These are phyloP conservation scores for Geotrichum klebahnii DNA, from an alignment of 1,139 yeast genomes.

Conservation along the genomic window DNA sequence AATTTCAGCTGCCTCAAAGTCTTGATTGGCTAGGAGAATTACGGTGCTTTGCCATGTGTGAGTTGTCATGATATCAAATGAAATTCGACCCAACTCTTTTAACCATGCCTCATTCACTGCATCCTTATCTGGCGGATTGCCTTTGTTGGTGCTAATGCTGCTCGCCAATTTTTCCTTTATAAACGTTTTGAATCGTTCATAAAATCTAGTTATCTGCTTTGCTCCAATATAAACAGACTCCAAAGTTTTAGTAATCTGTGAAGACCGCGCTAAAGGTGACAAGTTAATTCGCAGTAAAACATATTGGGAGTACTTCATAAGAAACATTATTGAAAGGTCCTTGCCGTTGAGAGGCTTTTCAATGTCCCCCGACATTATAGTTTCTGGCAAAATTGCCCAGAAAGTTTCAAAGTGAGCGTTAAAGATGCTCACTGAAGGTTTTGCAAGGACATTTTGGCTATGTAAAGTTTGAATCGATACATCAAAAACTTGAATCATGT, in stretches of 20 bases:
- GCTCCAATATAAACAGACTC: constrained; percentile 19
- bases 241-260: constrained; percentile 9
- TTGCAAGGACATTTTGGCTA: constrained; percentile 15
- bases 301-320: constrained; percentile 20
- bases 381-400: constrained; percentile 20
- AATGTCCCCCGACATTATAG: constrained; percentile 11
- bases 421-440: constrained; percentile 22
- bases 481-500: constrained; percentile 20
- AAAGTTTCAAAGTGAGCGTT: constrained; percentile 24
- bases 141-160: neutral
- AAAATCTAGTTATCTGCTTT: constrained; percentile 10
- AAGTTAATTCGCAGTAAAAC: constrained; percentile 17
- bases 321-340: constrained; percentile 13
- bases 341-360: constrained; percentile 10
- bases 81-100: constrained; percentile 2
- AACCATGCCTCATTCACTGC: neutral
- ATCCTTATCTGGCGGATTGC: no score
- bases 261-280: constrained; percentile 19
- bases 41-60: constrained; percentile 28
- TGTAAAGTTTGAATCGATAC: constrained; percentile 20
- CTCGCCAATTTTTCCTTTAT: neutral
- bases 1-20: constrained; percentile 17
- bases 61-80: constrained; percentile 13
- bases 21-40: constrained; percentile 24
- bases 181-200: constrained; percentile 5